Evolutionary conservation across 768 basidiomycete species (phyloP), one percentile per base, ranked within the genome.

Genomic region (Saitozyma podzolica): DNA sequence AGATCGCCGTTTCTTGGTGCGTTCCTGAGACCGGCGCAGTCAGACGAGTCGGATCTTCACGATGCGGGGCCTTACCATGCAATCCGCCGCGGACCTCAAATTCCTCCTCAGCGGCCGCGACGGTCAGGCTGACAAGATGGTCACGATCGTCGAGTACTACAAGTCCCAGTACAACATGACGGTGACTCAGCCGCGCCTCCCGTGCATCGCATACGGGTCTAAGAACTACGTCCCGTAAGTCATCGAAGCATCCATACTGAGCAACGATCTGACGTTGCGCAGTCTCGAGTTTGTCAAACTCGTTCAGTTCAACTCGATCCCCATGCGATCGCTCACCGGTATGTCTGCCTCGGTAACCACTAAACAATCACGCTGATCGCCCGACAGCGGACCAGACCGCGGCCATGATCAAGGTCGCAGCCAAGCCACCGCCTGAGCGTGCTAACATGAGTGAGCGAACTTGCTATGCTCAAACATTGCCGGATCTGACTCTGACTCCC

Each of bases 351-450:
- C 45, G 56, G 13, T 47, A 41, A 16, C 20, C 41, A 50, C 54
- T 5, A 45, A 60, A 51, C 45, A n/a, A 69, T 76, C 49, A 70
- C 76, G 16, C 67, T 77, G 51, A 39, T 61, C 60, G 59, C n/a
- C 54, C 75, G 11, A 64, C 68, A 14, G 58, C 69, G 9, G 76
- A 77, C 16, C 71, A 71, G 54, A 69, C 72, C 4, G 70, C 72
- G 37, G 72, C 65, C 37, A 78, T 78, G 70, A 78, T 79, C 66
- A 75, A 70, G 64, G 63, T 75, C 16, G 69, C 75, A 40, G 78
- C 75, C n/a, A 68, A 69, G 51, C 68, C 73, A 40, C 78, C 78
- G 29, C 69, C 67, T 10, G 70, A 79, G 61, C 58, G 78, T 49
- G 50, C 58, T 48, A 62, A 59, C 9, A 63, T 61, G 50, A 77